Percentiles rank a stretch among this genome's conserved stretches.
phyloP scores from a whole-genome alignment of 1,284 basidiomycete genomes.

The Afroboletus lepidellus region DNA sequence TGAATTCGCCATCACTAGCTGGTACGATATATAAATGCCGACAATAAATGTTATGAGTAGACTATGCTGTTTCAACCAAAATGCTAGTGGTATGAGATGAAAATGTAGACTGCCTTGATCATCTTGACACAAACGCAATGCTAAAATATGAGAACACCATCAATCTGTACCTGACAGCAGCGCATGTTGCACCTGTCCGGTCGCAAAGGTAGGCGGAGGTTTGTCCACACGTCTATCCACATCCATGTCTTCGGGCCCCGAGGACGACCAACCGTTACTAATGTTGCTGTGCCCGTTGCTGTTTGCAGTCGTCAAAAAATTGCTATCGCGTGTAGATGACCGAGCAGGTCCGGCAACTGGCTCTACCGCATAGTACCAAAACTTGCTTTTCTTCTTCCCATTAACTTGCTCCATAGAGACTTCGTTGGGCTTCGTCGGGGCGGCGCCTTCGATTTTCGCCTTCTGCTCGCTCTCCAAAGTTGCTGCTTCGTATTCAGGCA shows the following conservation, averaged over 20 bases:
- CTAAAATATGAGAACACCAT: slow-evolving; percentile 6
- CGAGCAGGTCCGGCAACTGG: slow-evolving; percentile 43
- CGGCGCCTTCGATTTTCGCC: slow-evolving; percentile 45
- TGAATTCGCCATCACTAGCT: neutral
- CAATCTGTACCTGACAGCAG: slow-evolving; percentile 10
- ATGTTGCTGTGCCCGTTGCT: slow-evolving; percentile 17
- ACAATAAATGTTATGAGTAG: slow-evolving; percentile 29
- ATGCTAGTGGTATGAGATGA: slow-evolving; percentile 35
- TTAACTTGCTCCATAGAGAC: slow-evolving; percentile 66
- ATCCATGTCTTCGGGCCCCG: slow-evolving; percentile 21
- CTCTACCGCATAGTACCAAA: slow-evolving; percentile 81
- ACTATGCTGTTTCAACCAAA: slow-evolving; percentile 28
- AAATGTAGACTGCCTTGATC: slow-evolving; percentile 12
- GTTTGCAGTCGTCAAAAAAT: slow-evolving; percentile 18
- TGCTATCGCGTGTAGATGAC: slow-evolving; percentile 8
- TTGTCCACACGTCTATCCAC: slow-evolving; percentile 26
- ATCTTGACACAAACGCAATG: slow-evolving; percentile 10
- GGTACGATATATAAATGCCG: slow-evolving; percentile 18
- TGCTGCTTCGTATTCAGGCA: slow-evolving; percentile 28
- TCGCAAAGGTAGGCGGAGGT: slow-evolving; percentile 10
- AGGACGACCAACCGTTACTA: slow-evolving; percentile 8
- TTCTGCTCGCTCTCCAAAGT: slow-evolving; percentile 35
- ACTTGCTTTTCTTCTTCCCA: slow-evolving; percentile 78
- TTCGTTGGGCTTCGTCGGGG: slow-evolving; percentile 64
- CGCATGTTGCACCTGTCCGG: slow-evolving; percentile 9